These are phyloP conservation scores for Picochlorum sp. DNA, from an alignment of 139 green algal species.

Conservation along the genomic window DNA sequence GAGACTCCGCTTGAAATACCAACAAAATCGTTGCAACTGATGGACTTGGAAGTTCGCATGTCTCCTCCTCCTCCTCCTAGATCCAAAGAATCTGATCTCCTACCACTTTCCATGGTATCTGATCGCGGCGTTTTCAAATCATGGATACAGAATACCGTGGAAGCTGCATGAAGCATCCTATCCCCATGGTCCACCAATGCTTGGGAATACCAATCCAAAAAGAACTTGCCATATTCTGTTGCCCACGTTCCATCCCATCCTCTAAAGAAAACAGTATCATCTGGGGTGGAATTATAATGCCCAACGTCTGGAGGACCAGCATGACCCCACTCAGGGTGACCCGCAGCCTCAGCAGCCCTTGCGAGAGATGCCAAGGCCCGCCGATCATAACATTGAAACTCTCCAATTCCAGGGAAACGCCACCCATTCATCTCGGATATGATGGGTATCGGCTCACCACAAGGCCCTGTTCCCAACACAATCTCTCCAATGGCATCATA, in stretches of 20 bases:
- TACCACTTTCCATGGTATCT: background rate
- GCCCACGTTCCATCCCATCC: constrained; percentile 61
- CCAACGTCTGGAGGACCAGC: constrained; percentile 45
- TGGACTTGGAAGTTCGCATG: background rate
- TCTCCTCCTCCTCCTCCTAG: background rate
- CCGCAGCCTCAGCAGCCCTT: constrained; percentile 24
- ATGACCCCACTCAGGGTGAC: constrained; percentile 50
- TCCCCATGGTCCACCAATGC: constrained; percentile 44
- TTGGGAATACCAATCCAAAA: constrained; percentile 45
- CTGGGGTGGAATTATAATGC: constrained; percentile 41
- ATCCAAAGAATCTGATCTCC: background rate
- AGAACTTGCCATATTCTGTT: constrained; percentile 54
- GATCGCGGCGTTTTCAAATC: background rate
- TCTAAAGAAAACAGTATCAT: constrained; percentile 50
- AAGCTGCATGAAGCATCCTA: constrained; percentile 35
- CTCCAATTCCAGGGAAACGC: constrained; percentile 74
- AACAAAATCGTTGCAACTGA: background rate
- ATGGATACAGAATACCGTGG: constrained; percentile 33
- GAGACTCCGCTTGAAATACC: constrained; percentile 3
- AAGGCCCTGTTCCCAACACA: constrained; percentile 55
- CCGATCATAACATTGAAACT: constrained; percentile 67
- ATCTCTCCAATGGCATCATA: constrained; percentile 62
- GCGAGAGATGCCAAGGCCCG: constrained; percentile 40
- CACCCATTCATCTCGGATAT: constrained; percentile 70
- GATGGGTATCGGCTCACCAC: constrained; percentile 59